phyloP scores from a whole-genome alignment of 2,329 filamentous ascomycete species.

The Claviceps humidiphila region DNA sequence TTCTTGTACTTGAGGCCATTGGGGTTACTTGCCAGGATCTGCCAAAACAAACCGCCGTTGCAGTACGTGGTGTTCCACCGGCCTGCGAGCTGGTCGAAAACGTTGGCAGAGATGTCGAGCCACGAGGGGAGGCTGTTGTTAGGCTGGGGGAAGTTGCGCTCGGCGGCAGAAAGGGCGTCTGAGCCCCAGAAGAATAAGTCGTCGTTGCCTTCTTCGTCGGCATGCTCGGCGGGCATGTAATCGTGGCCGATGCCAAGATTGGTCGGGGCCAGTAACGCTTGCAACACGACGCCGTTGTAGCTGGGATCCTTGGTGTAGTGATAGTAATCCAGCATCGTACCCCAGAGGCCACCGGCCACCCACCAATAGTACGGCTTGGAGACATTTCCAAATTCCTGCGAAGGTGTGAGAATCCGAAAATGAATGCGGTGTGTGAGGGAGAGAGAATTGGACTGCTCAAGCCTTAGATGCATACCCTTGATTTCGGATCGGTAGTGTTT shows the following conservation, averaged over 20 bases:
- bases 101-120: slow-evolving; percentile 53
- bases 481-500: slow-evolving; percentile 35
- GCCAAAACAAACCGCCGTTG: slow-evolving; percentile 64
- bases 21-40: slow-evolving; percentile 62
- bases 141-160: slow-evolving; percentile 52
- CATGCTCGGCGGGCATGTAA: slow-evolving; percentile 44
- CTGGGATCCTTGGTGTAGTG: slow-evolving; percentile 48
- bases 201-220: slow-evolving; percentile 55
- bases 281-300: slow-evolving; percentile 46
- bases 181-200: slow-evolving; percentile 66
- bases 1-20: slow-evolving; percentile 77
- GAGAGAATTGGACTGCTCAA: neutral
- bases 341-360: slow-evolving; percentile 52
- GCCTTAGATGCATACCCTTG: slow-evolving; percentile 20
- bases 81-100: slow-evolving; percentile 56
- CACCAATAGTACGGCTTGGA: slow-evolving; percentile 58
- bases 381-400: slow-evolving; percentile 45
- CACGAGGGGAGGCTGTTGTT: slow-evolving; percentile 46
- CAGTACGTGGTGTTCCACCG: slow-evolving; percentile 60
- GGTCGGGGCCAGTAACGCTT: slow-evolving; percentile 42
- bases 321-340: slow-evolving; percentile 57
- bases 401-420: neutral
- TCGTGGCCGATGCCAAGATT: slow-evolving; percentile 44
- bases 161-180: slow-evolving; percentile 52
- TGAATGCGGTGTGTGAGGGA: neutral